Conservation (phyloP, 495 filamentous ascomycete genomes). For the Xylaria curta region DNA sequence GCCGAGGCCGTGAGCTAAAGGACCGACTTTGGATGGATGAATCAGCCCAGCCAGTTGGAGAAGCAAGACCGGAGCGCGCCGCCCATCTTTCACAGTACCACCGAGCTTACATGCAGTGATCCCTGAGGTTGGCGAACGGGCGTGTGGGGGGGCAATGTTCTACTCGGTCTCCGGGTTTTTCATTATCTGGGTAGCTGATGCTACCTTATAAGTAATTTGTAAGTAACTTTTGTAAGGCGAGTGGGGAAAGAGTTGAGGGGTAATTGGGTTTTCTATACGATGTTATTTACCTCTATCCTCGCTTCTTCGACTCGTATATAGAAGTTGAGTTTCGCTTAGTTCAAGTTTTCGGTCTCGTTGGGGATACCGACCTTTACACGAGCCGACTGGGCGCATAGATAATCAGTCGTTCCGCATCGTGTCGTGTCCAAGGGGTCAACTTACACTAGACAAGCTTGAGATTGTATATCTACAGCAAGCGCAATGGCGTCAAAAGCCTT, state of each 20-base stretch:
- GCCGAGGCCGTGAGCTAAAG: slow-evolving; percentile 2
- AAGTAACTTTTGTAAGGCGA: background rate
- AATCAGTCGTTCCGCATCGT: background rate
- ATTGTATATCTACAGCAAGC: background rate
- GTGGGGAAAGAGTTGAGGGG: slow-evolving; percentile 11
- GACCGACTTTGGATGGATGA: background rate
- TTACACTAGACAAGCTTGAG: background rate
- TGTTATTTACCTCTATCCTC: background rate
- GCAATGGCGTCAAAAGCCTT: slow-evolving; percentile 35
- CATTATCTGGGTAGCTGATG: background rate
- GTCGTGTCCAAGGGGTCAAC: background rate
- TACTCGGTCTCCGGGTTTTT: background rate
- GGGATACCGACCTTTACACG: background rate
- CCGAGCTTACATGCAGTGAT: slow-evolving; percentile 7
- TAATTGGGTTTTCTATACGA: slow-evolving; percentile 6
- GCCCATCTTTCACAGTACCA: background rate
- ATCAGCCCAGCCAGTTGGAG: background rate
- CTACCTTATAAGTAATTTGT: slow-evolving; percentile 6
- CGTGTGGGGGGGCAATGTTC: background rate
- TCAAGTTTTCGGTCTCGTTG: background rate
- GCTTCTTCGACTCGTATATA: background rate
- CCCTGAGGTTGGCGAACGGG: background rate
- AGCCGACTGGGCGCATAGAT: background rate
- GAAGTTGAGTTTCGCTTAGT: background rate
- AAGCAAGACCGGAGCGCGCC: background rate